phyloP scores from a whole-genome alignment of 2,329 filamentous ascomycete species.

The Fusarium virguliforme region DNA sequence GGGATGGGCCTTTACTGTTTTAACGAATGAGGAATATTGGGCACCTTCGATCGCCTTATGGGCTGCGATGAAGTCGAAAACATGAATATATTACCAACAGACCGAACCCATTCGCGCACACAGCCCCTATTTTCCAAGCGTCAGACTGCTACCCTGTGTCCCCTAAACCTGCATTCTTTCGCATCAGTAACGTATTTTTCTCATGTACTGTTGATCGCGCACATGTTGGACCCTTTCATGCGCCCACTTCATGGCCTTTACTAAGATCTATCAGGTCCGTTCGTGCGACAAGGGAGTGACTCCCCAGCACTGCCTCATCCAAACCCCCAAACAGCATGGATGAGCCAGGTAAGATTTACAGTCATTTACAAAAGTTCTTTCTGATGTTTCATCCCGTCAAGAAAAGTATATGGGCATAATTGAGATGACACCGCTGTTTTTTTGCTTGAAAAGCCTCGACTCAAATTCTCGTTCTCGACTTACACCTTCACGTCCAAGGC shows the following conservation, averaged over 20 bases:
- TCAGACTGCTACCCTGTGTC: conserved; percentile 3
- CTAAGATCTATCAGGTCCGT: too few relatives aligned
- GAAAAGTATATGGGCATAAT: not conserved
- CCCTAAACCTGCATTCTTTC: not conserved
- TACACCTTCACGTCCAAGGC: conserved; percentile 6
- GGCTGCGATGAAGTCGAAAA: too few relatives aligned
- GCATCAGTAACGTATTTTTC: not conserved
- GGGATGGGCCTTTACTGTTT: too few relatives aligned
- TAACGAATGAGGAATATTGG: too few relatives aligned
- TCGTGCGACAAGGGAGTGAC: not conserved
- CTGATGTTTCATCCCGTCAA: not conserved
- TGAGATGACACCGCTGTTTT: conserved; percentile 4
- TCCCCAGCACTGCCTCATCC: not conserved
- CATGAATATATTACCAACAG: too few relatives aligned
- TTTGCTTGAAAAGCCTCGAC: not conserved
- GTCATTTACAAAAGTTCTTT: conserved; percentile 12
- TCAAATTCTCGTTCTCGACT: not conserved
- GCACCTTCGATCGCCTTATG: too few relatives aligned
- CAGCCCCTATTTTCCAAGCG: not conserved
- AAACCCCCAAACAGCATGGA: not conserved
- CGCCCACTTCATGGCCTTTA: not conserved
- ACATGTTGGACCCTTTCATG: not conserved
- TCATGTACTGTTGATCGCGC: not conserved
- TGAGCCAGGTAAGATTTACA: not conserved
- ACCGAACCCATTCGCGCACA: not conserved